These are phyloP conservation scores for Hibiscus syriacus DNA, from an alignment of 345 rosid genomes.

Conservation along the genomic window DNA sequence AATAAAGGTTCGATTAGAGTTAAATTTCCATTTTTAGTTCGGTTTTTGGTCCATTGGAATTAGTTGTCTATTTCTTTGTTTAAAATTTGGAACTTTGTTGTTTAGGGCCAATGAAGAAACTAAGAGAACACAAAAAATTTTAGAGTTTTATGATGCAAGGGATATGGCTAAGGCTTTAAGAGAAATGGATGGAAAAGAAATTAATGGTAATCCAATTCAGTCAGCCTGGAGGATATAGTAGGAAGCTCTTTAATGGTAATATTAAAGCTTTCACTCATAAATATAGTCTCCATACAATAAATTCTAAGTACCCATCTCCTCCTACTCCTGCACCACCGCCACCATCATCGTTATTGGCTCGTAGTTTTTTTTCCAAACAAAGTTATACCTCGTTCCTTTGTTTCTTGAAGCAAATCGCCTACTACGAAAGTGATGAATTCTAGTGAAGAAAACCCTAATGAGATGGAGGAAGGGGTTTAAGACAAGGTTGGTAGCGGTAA, in stretches of 20 bases:
- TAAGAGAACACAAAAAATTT: conserved; percentile 74
- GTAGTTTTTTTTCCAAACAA: background rate
- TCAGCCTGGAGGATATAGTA: conserved; percentile 72
- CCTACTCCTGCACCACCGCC: background rate
- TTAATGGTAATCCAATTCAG: conserved; percentile 69
- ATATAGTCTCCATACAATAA: conserved; percentile 2
- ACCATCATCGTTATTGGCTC: background rate
- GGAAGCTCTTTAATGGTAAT: conserved; percentile 35
- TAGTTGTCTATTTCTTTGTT: background rate
- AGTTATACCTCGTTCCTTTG: background rate
- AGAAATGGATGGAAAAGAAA: conserved; percentile 62
- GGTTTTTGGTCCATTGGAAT: background rate
- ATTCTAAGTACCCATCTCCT: conserved; percentile 12
- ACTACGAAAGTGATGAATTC: conserved; percentile 7
- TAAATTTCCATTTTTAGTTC: background rate
- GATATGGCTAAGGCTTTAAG: conserved; percentile 65
- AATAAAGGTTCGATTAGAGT: too few relatives aligned
- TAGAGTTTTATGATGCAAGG: conserved; percentile 78
- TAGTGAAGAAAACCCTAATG: conserved; percentile 27
- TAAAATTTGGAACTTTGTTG: background rate
- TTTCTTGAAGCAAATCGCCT: conserved; percentile 9
- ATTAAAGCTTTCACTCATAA: conserved; percentile 6
- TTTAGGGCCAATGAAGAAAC: conserved; percentile 66
- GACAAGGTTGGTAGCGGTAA: background rate
- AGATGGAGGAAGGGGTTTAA: conserved; percentile 19